Evolutionary conservation across 805 yeast genomes (phyloP).

Genomic region (Saccharomycopsis babjevae): DNA sequence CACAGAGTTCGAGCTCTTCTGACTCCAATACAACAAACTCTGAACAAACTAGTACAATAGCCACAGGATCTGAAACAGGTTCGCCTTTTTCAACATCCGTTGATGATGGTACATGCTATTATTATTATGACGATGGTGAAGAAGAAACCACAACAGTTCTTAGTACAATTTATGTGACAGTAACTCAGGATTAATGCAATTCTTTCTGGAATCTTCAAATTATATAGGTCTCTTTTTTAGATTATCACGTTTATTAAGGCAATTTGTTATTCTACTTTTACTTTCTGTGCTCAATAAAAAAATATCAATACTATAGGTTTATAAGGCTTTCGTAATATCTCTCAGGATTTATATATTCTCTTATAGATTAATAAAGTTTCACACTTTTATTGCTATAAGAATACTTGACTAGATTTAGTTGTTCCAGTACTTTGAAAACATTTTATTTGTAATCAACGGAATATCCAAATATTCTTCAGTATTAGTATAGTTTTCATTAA

Average conservation of each 20-base stretch:
- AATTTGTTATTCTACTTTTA: too few relatives aligned
- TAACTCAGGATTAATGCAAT: constrained; percentile 1
- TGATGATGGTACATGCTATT: constrained; percentile 13
- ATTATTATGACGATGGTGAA: constrained; percentile 14
- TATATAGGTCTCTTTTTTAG: too few relatives aligned
- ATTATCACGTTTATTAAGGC: too few relatives aligned
- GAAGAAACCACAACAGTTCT: constrained; percentile 7
- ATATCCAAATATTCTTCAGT: not conserved
- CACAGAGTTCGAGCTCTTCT: not conserved
- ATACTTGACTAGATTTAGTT: not conserved
- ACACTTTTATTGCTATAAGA: too few relatives aligned
- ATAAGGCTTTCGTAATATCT: too few relatives aligned
- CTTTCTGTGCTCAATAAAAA: too few relatives aligned
- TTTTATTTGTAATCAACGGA: not conserved
- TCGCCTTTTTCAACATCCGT: constrained; percentile 4
- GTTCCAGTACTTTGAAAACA: not conserved
- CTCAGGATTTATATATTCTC: too few relatives aligned
- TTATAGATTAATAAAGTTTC: too few relatives aligned
- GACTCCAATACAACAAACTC: not conserved
- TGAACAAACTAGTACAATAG: not conserved
- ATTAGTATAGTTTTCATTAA: not conserved
- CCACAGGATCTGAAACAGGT: constrained; percentile 1
- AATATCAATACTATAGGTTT: too few relatives aligned
- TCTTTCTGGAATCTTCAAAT: not conserved
- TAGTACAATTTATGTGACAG: constrained; percentile 6